These are phyloP conservation scores for Groenewaldozyma auringiensis DNA, from an alignment of 1,139 yeast species.

Conservation along the genomic window DNA sequence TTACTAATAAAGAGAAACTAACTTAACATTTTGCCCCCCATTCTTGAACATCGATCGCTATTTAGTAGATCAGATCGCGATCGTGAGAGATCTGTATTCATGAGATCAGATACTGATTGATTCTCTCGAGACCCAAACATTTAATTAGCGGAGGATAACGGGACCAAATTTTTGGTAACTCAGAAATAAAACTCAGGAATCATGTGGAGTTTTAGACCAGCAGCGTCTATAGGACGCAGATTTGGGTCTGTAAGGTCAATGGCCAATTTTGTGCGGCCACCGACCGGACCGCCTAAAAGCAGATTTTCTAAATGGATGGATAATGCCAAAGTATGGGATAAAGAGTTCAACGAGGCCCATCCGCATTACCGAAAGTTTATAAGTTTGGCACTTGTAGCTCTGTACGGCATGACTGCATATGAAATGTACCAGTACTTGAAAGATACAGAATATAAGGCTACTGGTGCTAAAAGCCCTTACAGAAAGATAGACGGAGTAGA, in stretches of 20 bases:
- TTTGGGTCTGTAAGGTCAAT: background rate
- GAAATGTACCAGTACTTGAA: slow-evolving; percentile 28
- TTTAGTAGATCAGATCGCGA: no score
- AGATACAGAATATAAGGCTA: slow-evolving; percentile 32
- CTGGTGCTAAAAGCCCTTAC: slow-evolving; percentile 31
- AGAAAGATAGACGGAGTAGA: slow-evolving; percentile 18
- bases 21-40: no score
- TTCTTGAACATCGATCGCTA: no score
- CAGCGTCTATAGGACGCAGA: background rate
- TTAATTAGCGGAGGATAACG: no score
- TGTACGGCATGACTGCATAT: slow-evolving; percentile 25
- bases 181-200: no score
- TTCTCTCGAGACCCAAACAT: no score
- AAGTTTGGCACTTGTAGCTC: slow-evolving; percentile 16
- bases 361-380: slow-evolving; percentile 5
- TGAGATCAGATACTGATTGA: no score
- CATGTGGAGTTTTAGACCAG: background rate
- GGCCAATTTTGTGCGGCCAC: background rate
- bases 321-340: slow-evolving; percentile 1
- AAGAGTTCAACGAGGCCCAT: slow-evolving; percentile 3
- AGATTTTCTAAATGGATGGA: slow-evolving; percentile 1
- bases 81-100: no score
- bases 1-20: no score
- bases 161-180: no score
- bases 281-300: background rate